A percentile compares a stretch with the other conserved stretches of the same genome.
These are phyloP conservation scores for Turritis glabra DNA, from an alignment of 345 rosid species.

Conservation along the genomic window DNA sequence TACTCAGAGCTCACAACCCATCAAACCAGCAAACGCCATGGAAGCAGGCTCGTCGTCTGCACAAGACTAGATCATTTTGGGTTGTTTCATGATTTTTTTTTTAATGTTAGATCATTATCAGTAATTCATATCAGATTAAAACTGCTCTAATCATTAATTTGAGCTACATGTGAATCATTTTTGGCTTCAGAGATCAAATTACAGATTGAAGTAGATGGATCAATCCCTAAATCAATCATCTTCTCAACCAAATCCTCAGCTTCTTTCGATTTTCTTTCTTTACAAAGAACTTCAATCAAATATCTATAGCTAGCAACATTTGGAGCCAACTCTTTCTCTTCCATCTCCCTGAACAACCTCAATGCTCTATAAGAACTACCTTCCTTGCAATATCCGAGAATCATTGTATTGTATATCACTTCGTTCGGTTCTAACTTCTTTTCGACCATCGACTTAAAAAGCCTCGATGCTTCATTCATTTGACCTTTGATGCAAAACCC, in stretches of 20 bases:
- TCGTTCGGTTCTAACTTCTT: constrained; percentile 56
- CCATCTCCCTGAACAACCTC: constrained; percentile 65
- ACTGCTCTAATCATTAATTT: constrained; percentile 7
- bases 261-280: constrained; percentile 61
- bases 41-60: too few relatives aligned
- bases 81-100: too few relatives aligned
- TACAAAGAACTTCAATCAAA: constrained; percentile 59
- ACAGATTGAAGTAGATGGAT: constrained; percentile 50
- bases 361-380: constrained; percentile 67
- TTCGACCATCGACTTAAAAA: constrained; percentile 53
- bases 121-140: too few relatives aligned
- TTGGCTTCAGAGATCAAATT: constrained; percentile 47
- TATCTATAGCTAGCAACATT: constrained; percentile 65
- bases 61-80: too few relatives aligned
- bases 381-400: constrained; percentile 74
- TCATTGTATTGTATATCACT: constrained; percentile 70
- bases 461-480: constrained; percentile 67
- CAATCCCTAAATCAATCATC: constrained; percentile 54
- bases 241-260: constrained; percentile 56
- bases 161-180: constrained; percentile 15
- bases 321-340: constrained; percentile 51
- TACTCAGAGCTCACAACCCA: neutral
- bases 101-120: too few relatives aligned
- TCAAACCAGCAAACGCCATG: too few relatives aligned
- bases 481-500: constrained; percentile 71